A percentile compares a stretch with the other conserved stretches of the same genome.
Evolutionary conservation across 176 grass and related monocot genomes (phyloP).

Genomic region (Tillandsia fasciculata): DNA sequence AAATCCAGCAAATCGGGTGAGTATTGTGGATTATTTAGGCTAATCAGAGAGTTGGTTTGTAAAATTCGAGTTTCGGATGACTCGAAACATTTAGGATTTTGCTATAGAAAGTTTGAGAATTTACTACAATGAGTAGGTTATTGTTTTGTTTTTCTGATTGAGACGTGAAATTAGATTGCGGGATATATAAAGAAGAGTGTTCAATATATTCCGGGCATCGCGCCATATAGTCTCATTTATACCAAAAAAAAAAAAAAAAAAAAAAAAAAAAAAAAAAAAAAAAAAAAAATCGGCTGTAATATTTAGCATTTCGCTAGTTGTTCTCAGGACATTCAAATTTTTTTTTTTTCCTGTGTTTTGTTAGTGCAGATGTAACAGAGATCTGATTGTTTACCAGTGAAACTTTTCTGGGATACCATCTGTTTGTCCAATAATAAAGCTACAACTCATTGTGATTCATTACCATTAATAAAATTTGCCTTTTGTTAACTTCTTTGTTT

Average conservation of each 20-base stretch:
- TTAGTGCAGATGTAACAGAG: conserved; percentile 65
- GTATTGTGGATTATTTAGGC: conserved; percentile 58
- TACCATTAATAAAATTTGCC: background rate
- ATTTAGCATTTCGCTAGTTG: conserved; percentile 46
- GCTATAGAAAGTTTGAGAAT: conserved; percentile 62
- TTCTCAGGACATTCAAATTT: conserved; percentile 38
- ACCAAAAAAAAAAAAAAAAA: background rate
- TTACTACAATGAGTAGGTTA: conserved; percentile 48
- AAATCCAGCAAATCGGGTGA: conserved; percentile 47
- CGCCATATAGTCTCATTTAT: conserved; percentile 33
- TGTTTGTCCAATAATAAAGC: conserved; percentile 15
- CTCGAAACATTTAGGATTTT: conserved; percentile 41
- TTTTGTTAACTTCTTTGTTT: background rate
- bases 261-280: background rate
- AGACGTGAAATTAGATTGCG: conserved; percentile 73
- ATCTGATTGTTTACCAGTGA: conserved; percentile 50
- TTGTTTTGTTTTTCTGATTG: conserved; percentile 41
- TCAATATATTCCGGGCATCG: conserved; percentile 43
- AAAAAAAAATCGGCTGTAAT: conserved; percentile 33
- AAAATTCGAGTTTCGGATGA: conserved; percentile 32
- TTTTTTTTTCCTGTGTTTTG: conserved; percentile 15
- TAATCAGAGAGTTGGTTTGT: conserved; percentile 57
- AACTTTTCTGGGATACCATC: conserved; percentile 43
- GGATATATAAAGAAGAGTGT: conserved; percentile 69
- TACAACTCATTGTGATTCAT: background rate